Base-by-base conservation (phyloP, 495 filamentous ascomycete genomes). In the Cladorrhinum samala region DNA sequence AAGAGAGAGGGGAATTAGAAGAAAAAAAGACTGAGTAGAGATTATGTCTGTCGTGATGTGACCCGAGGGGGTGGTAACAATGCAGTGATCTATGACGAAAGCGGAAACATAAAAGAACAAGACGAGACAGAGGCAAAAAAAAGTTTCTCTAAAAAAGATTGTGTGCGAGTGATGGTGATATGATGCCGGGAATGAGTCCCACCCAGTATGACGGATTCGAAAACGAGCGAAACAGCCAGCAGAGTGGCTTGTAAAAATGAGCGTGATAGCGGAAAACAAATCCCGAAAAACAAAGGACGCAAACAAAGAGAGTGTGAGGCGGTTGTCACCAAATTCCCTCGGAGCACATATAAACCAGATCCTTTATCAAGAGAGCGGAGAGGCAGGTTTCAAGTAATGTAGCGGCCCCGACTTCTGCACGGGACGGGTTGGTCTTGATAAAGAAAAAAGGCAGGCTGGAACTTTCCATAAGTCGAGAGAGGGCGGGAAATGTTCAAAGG, bases 361-460 rank as follows among this genome's bases (percentile, higher is more conserved):
- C n/a, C n/a, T n/a, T n/a, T n/a, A n/a, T n/a, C n/a, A n/a, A n/a
- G n/a, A n/a, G n/a, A n/a, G n/a, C n/a, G n/a, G n/a, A n/a, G n/a
- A n/a, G n/a, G n/a, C n/a, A n/a, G n/a, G n/a, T n/a, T n/a, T n/a
- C n/a, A n/a, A n/a, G n/a, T n/a, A n/a, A n/a, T n/a, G n/a, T n/a
- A n/a, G n/a, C n/a, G n/a, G n/a, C n/a, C n/a, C n/a, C n/a, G n/a
- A n/a, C n/a, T n/a, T n/a, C n/a, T n/a, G n/a, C n/a, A n/a, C n/a
- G n/a, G n/a, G n/a, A n/a, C n/a, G n/a, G n/a, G n/a, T n/a, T n/a
- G n/a, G n/a, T n/a, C n/a, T n/a, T n/a, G n/a, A n/a, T n/a, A n/a
- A n/a, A n/a, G n/a, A n/a, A n/a, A n/a, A 59, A 55, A 59, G 50
- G 54, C 52, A 54, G 42, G 61, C 53, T 51, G 58, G 44, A 47